Evolutionary conservation across 2,329 filamentous ascomycete species (phyloP).

Genomic region (Penicillium sp.): DNA sequence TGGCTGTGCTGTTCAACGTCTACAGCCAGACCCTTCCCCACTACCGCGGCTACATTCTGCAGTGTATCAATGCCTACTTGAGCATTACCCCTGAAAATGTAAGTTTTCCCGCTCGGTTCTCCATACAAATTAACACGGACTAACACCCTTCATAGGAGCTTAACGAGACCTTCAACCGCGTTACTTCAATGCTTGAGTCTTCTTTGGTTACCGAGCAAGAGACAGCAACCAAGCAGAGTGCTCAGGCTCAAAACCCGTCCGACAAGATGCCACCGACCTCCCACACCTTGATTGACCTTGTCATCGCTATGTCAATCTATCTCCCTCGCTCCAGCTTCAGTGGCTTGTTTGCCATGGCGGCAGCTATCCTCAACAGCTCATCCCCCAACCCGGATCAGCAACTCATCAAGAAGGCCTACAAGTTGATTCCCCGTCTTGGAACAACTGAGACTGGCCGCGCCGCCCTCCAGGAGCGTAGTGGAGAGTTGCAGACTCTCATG

Average conservation of each 20-base stretch:
- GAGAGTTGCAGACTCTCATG: constrained; percentile 79
- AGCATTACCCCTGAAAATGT: constrained; percentile 74
- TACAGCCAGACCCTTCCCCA: constrained; percentile 96
- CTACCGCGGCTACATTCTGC: constrained; percentile 83
- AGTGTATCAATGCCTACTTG: constrained; percentile 91
- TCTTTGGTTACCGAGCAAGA: constrained; percentile 66
- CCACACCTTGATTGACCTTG: constrained; percentile 93
- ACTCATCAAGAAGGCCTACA: constrained; percentile 98
- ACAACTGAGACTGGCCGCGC: constrained; percentile 73
- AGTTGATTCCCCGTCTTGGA: constrained; percentile 86
- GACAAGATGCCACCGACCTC: constrained; percentile 85
- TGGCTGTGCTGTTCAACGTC: constrained; percentile 97
- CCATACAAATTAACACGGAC: constrained; percentile 5
- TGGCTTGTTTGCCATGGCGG: constrained; percentile 81
- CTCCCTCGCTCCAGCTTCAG: constrained; percentile 83
- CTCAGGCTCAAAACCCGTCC: constrained; percentile 63
- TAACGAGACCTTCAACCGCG: constrained; percentile 82
- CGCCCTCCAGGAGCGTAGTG: constrained; percentile 73
- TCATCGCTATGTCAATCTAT: constrained; percentile 95
- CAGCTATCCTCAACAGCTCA: constrained; percentile 71
- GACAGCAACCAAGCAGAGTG: constrained; percentile 62
- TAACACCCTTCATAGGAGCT: constrained; percentile 58
- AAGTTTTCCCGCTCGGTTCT: constrained; percentile 14
- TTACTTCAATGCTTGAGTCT: constrained; percentile 77
- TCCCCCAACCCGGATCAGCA: constrained; percentile 66